Base-by-base conservation (phyloP, 176 grass and related monocot genomes). In the Phoenix roebelenii region DNA sequence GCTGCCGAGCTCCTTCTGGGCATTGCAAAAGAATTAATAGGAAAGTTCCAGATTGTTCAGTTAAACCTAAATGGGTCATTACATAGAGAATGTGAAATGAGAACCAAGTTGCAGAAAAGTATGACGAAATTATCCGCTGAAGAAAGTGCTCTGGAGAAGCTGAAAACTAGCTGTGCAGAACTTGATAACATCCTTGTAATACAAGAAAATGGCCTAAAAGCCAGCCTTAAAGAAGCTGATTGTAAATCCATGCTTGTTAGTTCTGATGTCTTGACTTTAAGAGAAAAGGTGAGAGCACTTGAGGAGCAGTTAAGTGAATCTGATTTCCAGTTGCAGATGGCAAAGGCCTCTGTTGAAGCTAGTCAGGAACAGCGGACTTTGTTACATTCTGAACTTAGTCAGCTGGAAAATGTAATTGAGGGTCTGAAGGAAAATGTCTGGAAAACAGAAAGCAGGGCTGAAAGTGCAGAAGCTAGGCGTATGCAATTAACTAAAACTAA, bases 391-490 rank as follows among this genome's bases (percentile, higher is more conserved):
- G 65, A 83, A 51, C 51, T 88, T 15, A 57, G 57, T 58, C 68
- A 63, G 62, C 49, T 76, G 55, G 77, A 96, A 79, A 85, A 59
- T 67, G 50, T 69, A 72, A 73, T 88, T 70, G 53, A 65, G 28
- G 68, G 74, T 74, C 78, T 91, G 5, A 82, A 79, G 72, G 68
- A 72, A 69, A 74, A 88, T 79, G 55, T 83, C 59, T 66, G 71
- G 7, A 73, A 72, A 72, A 80, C 77, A 65, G 83, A 97, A 78
- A 88, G 66, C 28, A 91, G 74, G 66, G 83, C 73, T 3, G 74
- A 88, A 56, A 81, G 65, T 88, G 77, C 76, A 61, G 88, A 92
- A 75, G 63, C 67, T 49, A 88, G 79, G 52, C 88, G 71, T 74
- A 68, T 69, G 49, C 58, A 91, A 64, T 51, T 86, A 50, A 77